A percentile compares a stretch with the other conserved stretches of the same genome.
phyloP scores from a whole-genome alignment of 768 basidiomycete species.

The Lactifluus piperatus region DNA sequence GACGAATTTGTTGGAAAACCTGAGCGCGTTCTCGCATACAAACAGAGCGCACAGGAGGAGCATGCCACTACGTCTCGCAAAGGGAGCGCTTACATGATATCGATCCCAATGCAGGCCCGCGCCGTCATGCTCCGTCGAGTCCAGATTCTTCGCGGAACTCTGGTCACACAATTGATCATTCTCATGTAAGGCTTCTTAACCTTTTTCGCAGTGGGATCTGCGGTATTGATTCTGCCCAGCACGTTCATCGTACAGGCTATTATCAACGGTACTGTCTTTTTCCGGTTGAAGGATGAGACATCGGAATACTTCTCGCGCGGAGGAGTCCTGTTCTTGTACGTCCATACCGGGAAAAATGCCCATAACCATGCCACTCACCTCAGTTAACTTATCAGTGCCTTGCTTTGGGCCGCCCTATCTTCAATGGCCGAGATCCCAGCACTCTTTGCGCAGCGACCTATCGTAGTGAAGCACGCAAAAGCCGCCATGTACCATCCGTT shows the following conservation, averaged over 20 bases:
- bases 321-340: conserved; percentile 68
- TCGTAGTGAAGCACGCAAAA: conserved; percentile 46
- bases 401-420: conserved; percentile 50
- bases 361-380: not conserved
- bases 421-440: conserved; percentile 57
- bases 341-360: not conserved
- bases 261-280: conserved; percentile 59
- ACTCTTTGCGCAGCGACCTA: conserved; percentile 49
- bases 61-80: conserved; percentile 38
- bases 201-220: no score
- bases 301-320: conserved; percentile 67
- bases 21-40: conserved; percentile 37
- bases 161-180: conserved; percentile 25
- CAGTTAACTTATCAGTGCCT: conserved; percentile 30
- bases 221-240: conserved; percentile 26
- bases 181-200: conserved; percentile 18
- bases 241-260: conserved; percentile 45
- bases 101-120: conserved; percentile 30
- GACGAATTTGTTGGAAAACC: conserved; percentile 36
- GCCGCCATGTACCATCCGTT: conserved; percentile 58
- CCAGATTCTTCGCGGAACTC: conserved; percentile 29
- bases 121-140: conserved; percentile 30
- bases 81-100: conserved; percentile 31
- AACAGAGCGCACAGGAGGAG: conserved; percentile 40
- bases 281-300: conserved; percentile 44